These are phyloP conservation scores for Orychophragmus violaceus DNA, from an alignment of 345 rosid genomes.

Conservation along the genomic window DNA sequence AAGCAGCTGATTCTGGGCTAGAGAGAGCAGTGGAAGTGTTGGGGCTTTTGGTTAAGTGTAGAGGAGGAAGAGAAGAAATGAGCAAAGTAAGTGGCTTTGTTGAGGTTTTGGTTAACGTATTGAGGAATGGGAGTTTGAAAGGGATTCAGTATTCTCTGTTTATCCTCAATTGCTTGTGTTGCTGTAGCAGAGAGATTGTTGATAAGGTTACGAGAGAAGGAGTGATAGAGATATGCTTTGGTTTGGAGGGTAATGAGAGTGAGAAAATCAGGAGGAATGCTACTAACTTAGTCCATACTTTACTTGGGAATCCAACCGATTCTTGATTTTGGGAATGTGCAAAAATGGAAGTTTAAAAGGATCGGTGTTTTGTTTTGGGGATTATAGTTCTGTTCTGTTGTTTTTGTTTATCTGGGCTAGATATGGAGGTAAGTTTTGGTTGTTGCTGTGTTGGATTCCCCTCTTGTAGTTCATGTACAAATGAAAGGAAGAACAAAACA, in stretches of 20 bases:
- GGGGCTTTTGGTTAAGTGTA: constrained; percentile 76
- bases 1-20: constrained; percentile 53
- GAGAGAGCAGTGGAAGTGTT: constrained; percentile 88
- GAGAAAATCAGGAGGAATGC: constrained; percentile 81
- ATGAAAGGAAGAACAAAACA: constrained; percentile 29
- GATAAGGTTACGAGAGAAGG: constrained; percentile 48
- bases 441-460: constrained; percentile 25
- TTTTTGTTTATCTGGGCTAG: neutral
- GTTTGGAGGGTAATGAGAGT: constrained; percentile 65
- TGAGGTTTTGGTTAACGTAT: constrained; percentile 49
- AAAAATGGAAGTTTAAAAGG: neutral
- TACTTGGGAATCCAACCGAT: constrained; percentile 35
- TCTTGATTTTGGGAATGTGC: constrained; percentile 24
- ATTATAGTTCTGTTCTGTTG: constrained; percentile 13
- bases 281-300: constrained; percentile 51
- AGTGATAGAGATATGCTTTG: constrained; percentile 55
- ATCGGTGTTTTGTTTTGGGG: constrained; percentile 2
- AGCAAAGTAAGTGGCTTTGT: constrained; percentile 47
- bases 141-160: constrained; percentile 71
- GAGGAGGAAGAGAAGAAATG: constrained; percentile 86
- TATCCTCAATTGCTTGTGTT: constrained; percentile 61
- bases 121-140: constrained; percentile 55
- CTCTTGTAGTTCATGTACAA: constrained; percentile 52
- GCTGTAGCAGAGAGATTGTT: constrained; percentile 40
- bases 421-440: constrained; percentile 39